Conservation (phyloP, 2,329 filamentous ascomycete species). For the Balansia obtecta region DNA sequence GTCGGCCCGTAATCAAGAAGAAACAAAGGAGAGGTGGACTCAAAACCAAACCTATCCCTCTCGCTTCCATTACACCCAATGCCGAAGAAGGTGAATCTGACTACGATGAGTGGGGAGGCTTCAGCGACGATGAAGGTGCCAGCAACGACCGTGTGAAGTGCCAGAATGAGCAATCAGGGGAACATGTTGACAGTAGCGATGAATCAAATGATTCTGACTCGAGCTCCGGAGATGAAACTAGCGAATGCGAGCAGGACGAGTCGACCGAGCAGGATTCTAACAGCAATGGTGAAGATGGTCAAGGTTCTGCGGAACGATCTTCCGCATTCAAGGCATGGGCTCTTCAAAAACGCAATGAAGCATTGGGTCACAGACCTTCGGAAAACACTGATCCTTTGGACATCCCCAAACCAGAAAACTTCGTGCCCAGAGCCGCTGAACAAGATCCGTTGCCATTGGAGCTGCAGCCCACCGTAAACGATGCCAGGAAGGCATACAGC, state of each 20-base stretch:
- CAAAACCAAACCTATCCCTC: constrained; percentile 36
- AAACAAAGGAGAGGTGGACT: constrained; percentile 59
- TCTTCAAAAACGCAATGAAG: constrained; percentile 70
- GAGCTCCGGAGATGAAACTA: constrained; percentile 14
- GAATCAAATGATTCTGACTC: constrained; percentile 19
- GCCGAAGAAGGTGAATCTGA: constrained; percentile 24
- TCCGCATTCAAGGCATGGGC: constrained; percentile 93
- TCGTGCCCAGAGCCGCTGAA: constrained; percentile 55
- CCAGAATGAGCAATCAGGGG: constrained; percentile 14
- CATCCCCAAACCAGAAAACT: constrained; percentile 47
- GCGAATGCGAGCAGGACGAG: constrained; percentile 18
- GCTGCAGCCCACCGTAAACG: constrained; percentile 46
- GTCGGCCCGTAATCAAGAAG: constrained; percentile 71
- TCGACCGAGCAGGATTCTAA: constrained; percentile 19
- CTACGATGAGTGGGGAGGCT: constrained; percentile 48
- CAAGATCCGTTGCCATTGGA: constrained; percentile 59
- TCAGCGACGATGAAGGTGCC: constrained; percentile 37
- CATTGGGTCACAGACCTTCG: constrained; percentile 51
- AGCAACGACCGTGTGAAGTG: neutral
- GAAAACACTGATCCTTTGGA: constrained; percentile 30
- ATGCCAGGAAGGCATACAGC: constrained; percentile 60
- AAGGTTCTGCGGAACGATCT: constrained; percentile 21
- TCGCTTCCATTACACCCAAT: constrained; percentile 25
- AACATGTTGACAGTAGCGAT: constrained; percentile 16
- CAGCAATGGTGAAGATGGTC: constrained; percentile 15